A percentile compares a stretch with the other conserved stretches of the same genome.
Evolutionary conservation across 371 early-diverging fungal genomes (phyloP).

Genomic region (Cokeromyces recurvatus): DNA sequence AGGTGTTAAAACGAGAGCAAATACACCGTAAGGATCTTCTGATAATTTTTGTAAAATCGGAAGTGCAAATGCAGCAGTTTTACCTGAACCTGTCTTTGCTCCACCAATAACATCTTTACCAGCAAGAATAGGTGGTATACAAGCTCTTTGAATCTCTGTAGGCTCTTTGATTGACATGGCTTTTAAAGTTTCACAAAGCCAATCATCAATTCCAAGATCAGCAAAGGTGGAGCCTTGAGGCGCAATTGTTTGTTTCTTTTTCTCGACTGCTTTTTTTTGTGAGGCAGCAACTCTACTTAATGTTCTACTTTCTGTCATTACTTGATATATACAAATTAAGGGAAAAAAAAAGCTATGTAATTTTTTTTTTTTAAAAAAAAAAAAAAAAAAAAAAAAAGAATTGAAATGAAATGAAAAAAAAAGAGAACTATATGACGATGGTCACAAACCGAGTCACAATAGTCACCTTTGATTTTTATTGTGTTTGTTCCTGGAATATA

Average conservation of each 20-base stretch:
- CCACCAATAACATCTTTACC: constrained; percentile 91
- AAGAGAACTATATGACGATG: too few relatives aligned
- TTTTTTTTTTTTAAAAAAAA: too few relatives aligned
- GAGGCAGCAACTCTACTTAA: constrained; percentile 26
- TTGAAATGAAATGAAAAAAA: too few relatives aligned
- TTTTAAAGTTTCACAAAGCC: constrained; percentile 77
- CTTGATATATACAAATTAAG: too few relatives aligned
- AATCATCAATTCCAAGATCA: constrained; percentile 70
- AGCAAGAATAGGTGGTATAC: constrained; percentile 72
- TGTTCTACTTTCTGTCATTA: background rate
- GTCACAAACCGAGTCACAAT: too few relatives aligned
- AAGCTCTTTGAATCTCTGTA: constrained; percentile 93
- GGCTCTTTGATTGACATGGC: constrained; percentile 82
- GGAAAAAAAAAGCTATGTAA: too few relatives aligned
- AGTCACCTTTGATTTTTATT: too few relatives aligned
- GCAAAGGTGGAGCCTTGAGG: constrained; percentile 34
- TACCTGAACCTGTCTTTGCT: constrained; percentile 99
- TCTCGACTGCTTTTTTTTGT: constrained; percentile 6
- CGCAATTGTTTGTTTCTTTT: constrained; percentile 11
- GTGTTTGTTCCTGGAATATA: too few relatives aligned
- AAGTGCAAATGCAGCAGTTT: constrained; percentile 98
- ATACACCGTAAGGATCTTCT: constrained; percentile 92
- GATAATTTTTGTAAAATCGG: constrained; percentile 94
- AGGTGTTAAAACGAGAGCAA: constrained; percentile 94
- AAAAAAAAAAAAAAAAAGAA: too few relatives aligned